Base-by-base conservation (phyloP, 1,284 basidiomycete genomes). In the Rhodotorula sp. region DNA sequence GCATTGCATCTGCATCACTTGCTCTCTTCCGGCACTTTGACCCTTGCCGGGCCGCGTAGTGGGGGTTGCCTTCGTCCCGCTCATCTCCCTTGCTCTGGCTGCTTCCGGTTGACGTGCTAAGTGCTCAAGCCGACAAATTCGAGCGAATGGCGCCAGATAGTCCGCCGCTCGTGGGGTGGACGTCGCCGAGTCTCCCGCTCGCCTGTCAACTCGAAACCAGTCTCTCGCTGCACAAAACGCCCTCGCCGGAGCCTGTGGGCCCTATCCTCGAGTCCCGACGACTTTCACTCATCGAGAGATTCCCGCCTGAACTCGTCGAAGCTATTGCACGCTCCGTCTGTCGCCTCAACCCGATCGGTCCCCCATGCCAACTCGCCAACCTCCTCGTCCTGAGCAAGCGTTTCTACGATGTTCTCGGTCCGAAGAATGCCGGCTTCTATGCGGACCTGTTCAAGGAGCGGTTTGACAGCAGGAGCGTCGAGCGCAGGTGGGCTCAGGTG, bases 351-450 rank as follows among this genome's bases (percentile, higher is more conserved):
- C 57, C 54, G 22, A 26, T 46, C 50, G 73, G 73, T 0, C 71
- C 69, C 10, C 71, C 73, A 7, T 26, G 28, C 9, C 37, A 61
- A 15, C 53, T 75, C 26, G 48, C 60, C 37, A 18, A n/a, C 26
- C 44, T 75, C 20, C 53, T 75, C 52, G 28, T 71, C 34, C 44
- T 71, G 58, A 57, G 65, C 48, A 73, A 72, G 20, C 52, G 72
- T 9, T 75, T 81, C 54, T 71, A 82, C 75, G 59, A 70, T 24
- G 70, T 76, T 5, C 73, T 83, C 34, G 76, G 76, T 3, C 79
- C 81, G 52, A 73, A 73, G 64, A 82, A 83, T 67, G 80, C 80
- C 0, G 73, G 78, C n/a, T 78, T 83, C 22, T 83, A 81, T 69
- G 77, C 80, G 61, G 66, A 75, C 37, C 73, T 83, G 24, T 82